Conservation (phyloP, 192 early-diverging fungal genomes). For the Backusella macrospora region DNA sequence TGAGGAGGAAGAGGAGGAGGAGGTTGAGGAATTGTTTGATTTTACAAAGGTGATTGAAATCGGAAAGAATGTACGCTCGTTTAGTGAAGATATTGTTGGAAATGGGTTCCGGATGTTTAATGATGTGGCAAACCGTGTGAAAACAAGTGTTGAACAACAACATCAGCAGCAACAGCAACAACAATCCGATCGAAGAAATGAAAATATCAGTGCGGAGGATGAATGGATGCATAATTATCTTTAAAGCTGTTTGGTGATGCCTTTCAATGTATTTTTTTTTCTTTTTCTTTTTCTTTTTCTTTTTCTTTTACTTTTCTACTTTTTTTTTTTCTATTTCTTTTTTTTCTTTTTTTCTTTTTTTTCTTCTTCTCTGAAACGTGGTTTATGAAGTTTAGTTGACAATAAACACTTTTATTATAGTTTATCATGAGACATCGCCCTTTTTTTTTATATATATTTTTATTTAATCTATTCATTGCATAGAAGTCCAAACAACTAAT, state of each 20-base stretch:
- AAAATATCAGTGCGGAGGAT: conserved; percentile 4
- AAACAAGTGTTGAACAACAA: conserved; percentile 8
- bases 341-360: no score
- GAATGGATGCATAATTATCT: conserved; percentile 10
- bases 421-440: no score
- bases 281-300: neutral
- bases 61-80: conserved; percentile 29
- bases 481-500: no score
- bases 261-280: neutral
- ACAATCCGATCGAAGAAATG: neutral
- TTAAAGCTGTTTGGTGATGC: neutral
- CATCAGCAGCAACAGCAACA: no score
- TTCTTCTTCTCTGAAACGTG: no score
- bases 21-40: conserved; percentile 33
- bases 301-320: no score
- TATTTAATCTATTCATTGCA: no score
- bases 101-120: conserved; percentile 38
- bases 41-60: conserved; percentile 41
- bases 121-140: conserved; percentile 31
- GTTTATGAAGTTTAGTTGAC: no score
- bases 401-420: no score
- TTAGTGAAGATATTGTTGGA: conserved; percentile 31
- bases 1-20: conserved; percentile 19
- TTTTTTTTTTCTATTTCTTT: no score
- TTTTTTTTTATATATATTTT: no score